Conservation (phyloP, 1,284 basidiomycete species). For the Schizophyllum commune region DNA sequence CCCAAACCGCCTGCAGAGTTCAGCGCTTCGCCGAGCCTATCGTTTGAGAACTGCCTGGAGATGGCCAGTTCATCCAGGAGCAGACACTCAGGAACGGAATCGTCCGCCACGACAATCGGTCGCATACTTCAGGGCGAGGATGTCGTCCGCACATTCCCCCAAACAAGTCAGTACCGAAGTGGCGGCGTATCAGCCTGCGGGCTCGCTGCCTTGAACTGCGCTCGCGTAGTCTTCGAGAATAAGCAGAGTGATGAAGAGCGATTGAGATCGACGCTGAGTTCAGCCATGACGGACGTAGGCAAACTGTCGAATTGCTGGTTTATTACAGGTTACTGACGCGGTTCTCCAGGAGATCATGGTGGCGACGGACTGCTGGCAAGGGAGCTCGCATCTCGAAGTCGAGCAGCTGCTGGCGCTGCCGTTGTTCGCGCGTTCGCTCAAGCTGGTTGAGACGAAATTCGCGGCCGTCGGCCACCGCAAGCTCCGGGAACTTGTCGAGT, state of each 20-base stretch:
- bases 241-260: background rate
- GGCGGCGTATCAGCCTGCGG: conserved; percentile 48
- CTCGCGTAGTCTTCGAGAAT: conserved; percentile 33
- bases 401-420: conserved; percentile 19
- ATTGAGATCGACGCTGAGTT: conserved; percentile 23
- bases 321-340: conserved; percentile 27
- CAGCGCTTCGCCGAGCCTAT: no score
- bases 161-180: conserved; percentile 36
- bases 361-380: conserved; percentile 2
- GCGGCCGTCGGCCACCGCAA: conserved; percentile 27
- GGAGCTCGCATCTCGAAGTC: conserved; percentile 1
- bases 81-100: no score
- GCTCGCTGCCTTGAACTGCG: conserved; percentile 56
- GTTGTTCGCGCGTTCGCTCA: conserved; percentile 33
- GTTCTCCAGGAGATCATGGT: conserved; percentile 14
- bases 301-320: conserved; percentile 14
- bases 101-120: no score
- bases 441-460: conserved; percentile 29
- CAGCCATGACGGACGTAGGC: conserved; percentile 20
- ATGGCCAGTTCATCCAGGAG: no score
- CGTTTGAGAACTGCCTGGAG: no score
- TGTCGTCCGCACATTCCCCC: background rate
- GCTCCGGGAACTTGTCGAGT: conserved; percentile 42
- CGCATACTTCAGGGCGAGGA: background rate
- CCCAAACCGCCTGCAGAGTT: no score